These are phyloP conservation scores for Plectosphaerella sp. DNA, from an alignment of 2,329 filamentous ascomycete species.

Conservation along the genomic window DNA sequence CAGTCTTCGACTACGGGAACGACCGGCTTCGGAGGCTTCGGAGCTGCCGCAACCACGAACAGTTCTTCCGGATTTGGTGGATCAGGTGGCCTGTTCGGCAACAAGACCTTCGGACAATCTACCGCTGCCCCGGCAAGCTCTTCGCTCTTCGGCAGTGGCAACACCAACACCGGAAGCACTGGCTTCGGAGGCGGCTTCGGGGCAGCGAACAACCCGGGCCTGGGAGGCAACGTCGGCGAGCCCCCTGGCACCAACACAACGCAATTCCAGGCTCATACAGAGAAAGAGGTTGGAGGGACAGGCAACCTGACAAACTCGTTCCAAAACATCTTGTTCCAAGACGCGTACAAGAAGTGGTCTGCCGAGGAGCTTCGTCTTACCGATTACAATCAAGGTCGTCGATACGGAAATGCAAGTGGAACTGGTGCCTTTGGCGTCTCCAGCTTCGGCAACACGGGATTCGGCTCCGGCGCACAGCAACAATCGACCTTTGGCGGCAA, in stretches of 20 bases:
- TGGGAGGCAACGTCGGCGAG: slow-evolving; percentile 49
- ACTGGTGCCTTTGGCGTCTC: slow-evolving; percentile 78
- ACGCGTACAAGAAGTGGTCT: slow-evolving; percentile 83
- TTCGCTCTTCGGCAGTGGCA: slow-evolving; percentile 42
- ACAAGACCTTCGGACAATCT: slow-evolving; percentile 47
- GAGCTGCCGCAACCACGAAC: slow-evolving; percentile 22
- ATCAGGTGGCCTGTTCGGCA: slow-evolving; percentile 44
- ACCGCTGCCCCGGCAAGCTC: slow-evolving; percentile 34
- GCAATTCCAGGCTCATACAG: slow-evolving; percentile 64
- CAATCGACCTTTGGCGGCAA: slow-evolving; percentile 37
- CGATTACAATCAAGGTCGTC: slow-evolving; percentile 84
- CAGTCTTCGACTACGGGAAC: slow-evolving; percentile 26
- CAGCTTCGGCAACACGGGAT: slow-evolving; percentile 43
- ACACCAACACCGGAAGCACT: slow-evolving; percentile 22
- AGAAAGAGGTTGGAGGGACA: slow-evolving; percentile 65
- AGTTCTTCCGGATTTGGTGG: slow-evolving; percentile 34
- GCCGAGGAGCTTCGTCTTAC: slow-evolving; percentile 78
- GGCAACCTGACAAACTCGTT: slow-evolving; percentile 58
- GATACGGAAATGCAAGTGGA: slow-evolving; percentile 76
- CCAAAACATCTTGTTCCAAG: slow-evolving; percentile 75
- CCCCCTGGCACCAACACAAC: slow-evolving; percentile 65
- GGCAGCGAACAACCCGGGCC: slow-evolving; percentile 39
- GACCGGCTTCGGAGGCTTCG: slow-evolving; percentile 38
- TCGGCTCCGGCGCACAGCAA: slow-evolving; percentile 32
- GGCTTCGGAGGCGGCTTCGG: slow-evolving; percentile 33